Base-by-base conservation (phyloP, 78 protist species). In the Dictyostelium capitatum region DNA sequence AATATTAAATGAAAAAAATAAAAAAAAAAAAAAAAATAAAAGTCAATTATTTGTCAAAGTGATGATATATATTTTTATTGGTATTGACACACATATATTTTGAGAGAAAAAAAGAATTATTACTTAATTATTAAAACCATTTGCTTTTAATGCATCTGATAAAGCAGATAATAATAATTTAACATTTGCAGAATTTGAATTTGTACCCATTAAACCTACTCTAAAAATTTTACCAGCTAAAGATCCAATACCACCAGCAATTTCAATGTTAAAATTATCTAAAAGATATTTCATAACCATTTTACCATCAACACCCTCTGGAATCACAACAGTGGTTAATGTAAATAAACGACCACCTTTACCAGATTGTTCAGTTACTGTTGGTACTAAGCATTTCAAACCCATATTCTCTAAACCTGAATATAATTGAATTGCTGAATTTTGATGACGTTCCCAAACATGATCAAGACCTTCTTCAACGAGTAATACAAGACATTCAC, bases 191-290 rank as follows among this genome's bases (percentile, higher is more conserved):
- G 57, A 20, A 23, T 80, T 83, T 1, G 95, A 79, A 74, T 95
- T 95, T 79, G 23, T 46, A 46, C 97, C 97, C 97, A 95, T 95
- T 4, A 95, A n/a, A 30, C 97, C 97, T 41, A 95, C 62, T 57
- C 97, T 83, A 91, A 82, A 90, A 47, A 70, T 59, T 69, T 82
- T 82, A 53, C 95, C 95, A n/a, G 95, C 95, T 6, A 83, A 74
- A n/a, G 72, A 85, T 28, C 97, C 97, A 43, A 95, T 69, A 67
- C 95, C 95, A 50, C 94, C 94, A 56, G 95, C 95, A 32, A 95
- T 90, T 81, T 95, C 97, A 70, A 95, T 77, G 32, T 90, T 79
- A 53, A 83, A 90, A 17, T 90, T 89, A n/a, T 79, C 62, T 7
- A 95, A 83, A 43, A 83, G 67, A 69, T 69, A 70, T 28, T 28